phyloP scores from a whole-genome alignment of 2,329 filamentous ascomycete species.

The Stromatinia cepivora region DNA sequence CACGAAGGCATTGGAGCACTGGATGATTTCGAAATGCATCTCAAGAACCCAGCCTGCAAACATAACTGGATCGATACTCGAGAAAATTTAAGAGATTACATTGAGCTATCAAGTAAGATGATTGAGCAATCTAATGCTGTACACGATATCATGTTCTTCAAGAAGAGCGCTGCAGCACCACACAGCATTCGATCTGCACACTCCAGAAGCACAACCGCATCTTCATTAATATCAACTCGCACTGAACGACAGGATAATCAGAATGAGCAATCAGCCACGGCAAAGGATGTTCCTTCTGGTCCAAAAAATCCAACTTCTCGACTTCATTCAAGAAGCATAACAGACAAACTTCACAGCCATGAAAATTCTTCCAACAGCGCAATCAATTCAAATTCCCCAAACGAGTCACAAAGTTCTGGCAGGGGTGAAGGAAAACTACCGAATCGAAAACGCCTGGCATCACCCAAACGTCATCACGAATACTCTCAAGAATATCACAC shows the following conservation, averaged over 20 bases:
- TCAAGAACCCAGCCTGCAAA: conserved; percentile 26
- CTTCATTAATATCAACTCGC: conserved; percentile 2
- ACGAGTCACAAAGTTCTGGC: neutral
- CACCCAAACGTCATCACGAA: conserved; percentile 14
- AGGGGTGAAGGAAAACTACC: neutral
- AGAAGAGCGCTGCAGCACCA: neutral
- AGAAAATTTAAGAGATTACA: conserved; percentile 29
- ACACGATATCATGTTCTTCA: conserved; percentile 27
- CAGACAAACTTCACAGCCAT: neutral
- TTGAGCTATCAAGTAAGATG: conserved; percentile 33
- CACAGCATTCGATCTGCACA: neutral
- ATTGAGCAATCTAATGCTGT: conserved; percentile 32
- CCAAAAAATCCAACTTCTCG: neutral
- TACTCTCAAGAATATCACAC: conserved; percentile 17
- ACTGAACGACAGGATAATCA: neutral
- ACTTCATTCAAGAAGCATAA: neutral
- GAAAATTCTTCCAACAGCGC: neutral
- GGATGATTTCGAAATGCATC: conserved; percentile 27
- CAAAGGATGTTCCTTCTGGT: neutral
- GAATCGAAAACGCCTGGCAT: conserved; percentile 14
- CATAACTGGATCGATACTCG: conserved; percentile 31
- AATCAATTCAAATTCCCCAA: too few species aligned
- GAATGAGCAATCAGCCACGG: neutral
- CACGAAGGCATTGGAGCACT: conserved; percentile 25
- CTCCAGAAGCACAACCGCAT: neutral